These are phyloP conservation scores for Plectosphaerella cucumerina DNA, from an alignment of 2,329 filamentous ascomycete genomes.

Conservation along the genomic window DNA sequence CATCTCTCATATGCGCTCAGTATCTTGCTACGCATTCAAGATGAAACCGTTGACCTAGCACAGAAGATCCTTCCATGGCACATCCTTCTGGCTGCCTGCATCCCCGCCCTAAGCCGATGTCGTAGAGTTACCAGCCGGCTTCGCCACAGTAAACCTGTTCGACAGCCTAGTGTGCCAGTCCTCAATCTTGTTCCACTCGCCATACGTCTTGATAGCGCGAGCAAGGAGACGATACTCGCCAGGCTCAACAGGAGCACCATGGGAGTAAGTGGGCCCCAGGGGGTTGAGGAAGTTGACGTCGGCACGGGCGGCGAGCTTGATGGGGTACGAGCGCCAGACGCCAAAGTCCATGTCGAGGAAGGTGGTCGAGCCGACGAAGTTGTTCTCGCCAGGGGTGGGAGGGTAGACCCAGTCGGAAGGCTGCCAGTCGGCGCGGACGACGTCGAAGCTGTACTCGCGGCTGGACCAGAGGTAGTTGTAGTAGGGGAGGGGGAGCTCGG, in stretches of 20 bases:
- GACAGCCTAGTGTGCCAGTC: conserved; percentile 16
- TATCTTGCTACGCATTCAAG: no score
- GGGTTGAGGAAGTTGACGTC: background rate
- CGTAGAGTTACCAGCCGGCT: background rate
- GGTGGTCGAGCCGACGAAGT: conserved; percentile 5
- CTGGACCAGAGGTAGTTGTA: conserved; percentile 13
- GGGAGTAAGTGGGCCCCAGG: conserved; percentile 5
- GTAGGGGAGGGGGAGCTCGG: conserved; percentile 9
- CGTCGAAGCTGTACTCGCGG: conserved; percentile 10
- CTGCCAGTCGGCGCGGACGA: conserved; percentile 2
- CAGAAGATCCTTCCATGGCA: no score
- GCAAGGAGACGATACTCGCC: conserved; percentile 14
- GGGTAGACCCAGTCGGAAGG: conserved; percentile 11
- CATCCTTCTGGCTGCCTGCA: no score
- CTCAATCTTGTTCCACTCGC: conserved; percentile 10
- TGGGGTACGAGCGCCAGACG: conserved; percentile 1
- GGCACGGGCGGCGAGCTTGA: conserved; percentile 3
- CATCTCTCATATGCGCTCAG: no score
- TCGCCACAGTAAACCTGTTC: background rate
- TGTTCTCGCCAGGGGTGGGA: conserved; percentile 3
- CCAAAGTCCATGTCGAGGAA: background rate
- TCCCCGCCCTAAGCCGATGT: background rate
- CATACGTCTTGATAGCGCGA: conserved; percentile 14
- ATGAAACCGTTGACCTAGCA: no score
- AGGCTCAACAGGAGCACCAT: conserved; percentile 7